Evolutionary conservation across 2,329 filamentous ascomycete species (phyloP).

Genomic region (Xylariaceae sp.): DNA sequence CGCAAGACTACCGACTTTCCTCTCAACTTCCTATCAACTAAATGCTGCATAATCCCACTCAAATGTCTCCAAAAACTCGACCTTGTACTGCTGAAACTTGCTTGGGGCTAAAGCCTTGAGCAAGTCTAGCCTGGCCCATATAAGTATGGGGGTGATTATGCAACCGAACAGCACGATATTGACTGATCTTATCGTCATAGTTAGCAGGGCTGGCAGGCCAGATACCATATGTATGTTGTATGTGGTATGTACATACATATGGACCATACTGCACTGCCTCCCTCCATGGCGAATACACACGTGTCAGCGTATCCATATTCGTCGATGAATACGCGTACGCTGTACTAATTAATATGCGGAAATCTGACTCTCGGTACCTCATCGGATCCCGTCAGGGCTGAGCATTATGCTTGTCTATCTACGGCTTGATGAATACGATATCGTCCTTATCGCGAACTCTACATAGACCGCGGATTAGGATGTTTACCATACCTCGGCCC

Average conservation of each 20-base stretch:
- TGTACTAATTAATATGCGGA: too few relatives aligned
- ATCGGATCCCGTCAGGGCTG: neutral
- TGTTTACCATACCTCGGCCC: neutral
- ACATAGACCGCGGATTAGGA: neutral
- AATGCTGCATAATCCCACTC: neutral
- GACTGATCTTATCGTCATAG: constrained; percentile 28
- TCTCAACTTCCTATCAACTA: neutral
- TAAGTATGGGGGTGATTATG: too few relatives aligned
- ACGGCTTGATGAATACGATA: neutral
- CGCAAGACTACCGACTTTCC: neutral
- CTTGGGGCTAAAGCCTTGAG: neutral
- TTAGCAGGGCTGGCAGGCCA: too few relatives aligned
- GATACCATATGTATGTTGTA: too few relatives aligned
- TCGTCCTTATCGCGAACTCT: neutral
- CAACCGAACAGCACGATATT: too few relatives aligned
- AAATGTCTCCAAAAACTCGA: neutral
- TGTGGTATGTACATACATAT: constrained; percentile 20
- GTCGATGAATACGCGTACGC: too few relatives aligned
- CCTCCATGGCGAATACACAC: constrained; percentile 4
- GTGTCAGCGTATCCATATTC: neutral
- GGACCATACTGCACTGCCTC: constrained; percentile 22
- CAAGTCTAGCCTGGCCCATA: constrained; percentile 3
- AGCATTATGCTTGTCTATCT: neutral
- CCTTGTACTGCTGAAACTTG: neutral
- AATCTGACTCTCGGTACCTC: neutral